Percentiles rank a stretch among this genome's conserved stretches.
phyloP scores from a whole-genome alignment of 257 asterid species.

The Solanum piurae region DNA sequence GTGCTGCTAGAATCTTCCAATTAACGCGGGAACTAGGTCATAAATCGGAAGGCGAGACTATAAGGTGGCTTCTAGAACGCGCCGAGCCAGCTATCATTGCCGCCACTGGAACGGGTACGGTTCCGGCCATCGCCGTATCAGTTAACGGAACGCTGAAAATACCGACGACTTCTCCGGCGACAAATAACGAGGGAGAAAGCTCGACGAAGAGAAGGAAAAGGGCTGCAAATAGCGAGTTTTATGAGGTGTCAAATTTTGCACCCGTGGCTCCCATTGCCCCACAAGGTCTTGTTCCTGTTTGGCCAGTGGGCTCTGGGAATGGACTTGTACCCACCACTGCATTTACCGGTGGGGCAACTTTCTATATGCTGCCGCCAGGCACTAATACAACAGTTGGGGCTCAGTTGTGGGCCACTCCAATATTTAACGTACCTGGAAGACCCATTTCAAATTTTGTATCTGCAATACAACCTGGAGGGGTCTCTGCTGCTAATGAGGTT shows the following conservation, averaged over 20 bases:
- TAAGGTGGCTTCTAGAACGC: slow-evolving; percentile 69
- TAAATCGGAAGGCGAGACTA: slow-evolving; percentile 80
- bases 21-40: slow-evolving; percentile 65
- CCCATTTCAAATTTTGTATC: slow-evolving; percentile 38
- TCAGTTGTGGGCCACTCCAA: slow-evolving; percentile 76
- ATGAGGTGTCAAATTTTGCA: slow-evolving; percentile 50
- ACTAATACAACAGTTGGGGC: slow-evolving; percentile 22
- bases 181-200: slow-evolving; percentile 17
- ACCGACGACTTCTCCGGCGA: slow-evolving; percentile 36
- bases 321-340: slow-evolving; percentile 14
- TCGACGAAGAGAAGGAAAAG: slow-evolving; percentile 33
- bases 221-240: slow-evolving; percentile 39
- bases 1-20: slow-evolving; percentile 75
- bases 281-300: slow-evolving; percentile 64
- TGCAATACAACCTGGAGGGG: slow-evolving; percentile 15
- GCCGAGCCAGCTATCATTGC: slow-evolving; percentile 75
- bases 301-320: slow-evolving; percentile 18
- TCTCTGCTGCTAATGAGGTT: neutral
- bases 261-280: slow-evolving; percentile 54
- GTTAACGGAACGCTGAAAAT: slow-evolving; percentile 67
- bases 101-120: slow-evolving; percentile 74
- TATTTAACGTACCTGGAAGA: slow-evolving; percentile 35
- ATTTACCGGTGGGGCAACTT: slow-evolving; percentile 35
- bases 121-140: slow-evolving; percentile 74
- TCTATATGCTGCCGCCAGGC: slow-evolving; percentile 52